Evolutionary conservation across 2,329 filamentous ascomycete genomes (phyloP).

Genomic region (Aspergillus jensenii): DNA sequence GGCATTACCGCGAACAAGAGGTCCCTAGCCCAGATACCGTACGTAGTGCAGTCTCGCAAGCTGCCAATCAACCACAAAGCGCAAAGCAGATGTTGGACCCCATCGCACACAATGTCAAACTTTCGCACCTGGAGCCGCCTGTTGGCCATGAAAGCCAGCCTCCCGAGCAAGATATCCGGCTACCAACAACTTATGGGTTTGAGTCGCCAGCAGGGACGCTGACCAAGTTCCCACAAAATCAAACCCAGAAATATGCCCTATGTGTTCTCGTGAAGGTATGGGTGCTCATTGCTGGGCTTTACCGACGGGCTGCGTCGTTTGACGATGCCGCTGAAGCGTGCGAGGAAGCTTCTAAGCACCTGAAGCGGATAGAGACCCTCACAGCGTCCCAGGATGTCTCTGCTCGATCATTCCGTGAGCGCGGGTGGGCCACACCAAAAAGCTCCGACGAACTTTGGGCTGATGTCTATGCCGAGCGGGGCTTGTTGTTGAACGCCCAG

Average conservation of each 20-base stretch:
- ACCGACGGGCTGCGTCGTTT: conserved; percentile 75
- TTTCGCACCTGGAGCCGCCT: conserved; percentile 34
- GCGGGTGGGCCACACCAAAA: conserved; percentile 76
- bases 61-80: conserved; percentile 22
- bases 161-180: conserved; percentile 40
- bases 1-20: neutral
- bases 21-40: neutral
- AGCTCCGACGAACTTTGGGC: conserved; percentile 82
- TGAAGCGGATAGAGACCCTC: conserved; percentile 68
- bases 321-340: conserved; percentile 79
- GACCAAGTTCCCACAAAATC: conserved; percentile 51
- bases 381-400: conserved; percentile 62
- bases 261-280: conserved; percentile 74
- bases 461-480: conserved; percentile 79
- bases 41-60: neutral
- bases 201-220: conserved; percentile 42
- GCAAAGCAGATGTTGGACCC: conserved; percentile 34
- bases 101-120: conserved; percentile 39
- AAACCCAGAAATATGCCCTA: conserved; percentile 57
- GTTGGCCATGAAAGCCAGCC: conserved; percentile 44
- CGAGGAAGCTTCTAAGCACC: conserved; percentile 76
- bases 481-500: conserved; percentile 64
- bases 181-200: conserved; percentile 37
- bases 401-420: conserved; percentile 60
- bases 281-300: conserved; percentile 86